Conservation (phyloP, 371 early-diverging fungal species). For the Apophysomyces sp. region DNA sequence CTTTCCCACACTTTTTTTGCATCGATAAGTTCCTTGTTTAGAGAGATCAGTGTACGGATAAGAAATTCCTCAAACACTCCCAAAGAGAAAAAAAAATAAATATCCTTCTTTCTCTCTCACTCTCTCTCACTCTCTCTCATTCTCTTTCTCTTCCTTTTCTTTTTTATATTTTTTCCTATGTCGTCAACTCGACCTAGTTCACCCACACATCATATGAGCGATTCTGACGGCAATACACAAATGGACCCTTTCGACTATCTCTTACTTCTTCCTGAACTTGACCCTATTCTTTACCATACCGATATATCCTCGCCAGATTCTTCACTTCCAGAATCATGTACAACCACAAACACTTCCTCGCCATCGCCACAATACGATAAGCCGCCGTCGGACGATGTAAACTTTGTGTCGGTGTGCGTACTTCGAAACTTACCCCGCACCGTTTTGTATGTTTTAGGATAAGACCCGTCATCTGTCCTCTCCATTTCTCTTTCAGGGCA, state of each 20-base stretch:
- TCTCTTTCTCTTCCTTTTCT: background rate
- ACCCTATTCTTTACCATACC: background rate
- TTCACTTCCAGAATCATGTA: background rate
- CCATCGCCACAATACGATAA: background rate
- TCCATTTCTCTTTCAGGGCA: background rate
- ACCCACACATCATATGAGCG: background rate
- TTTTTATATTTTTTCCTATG: background rate
- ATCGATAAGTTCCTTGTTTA: constrained; percentile 1
- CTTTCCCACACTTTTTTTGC: constrained; percentile 1
- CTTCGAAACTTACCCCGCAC: constrained; percentile 2
- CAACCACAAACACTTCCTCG: background rate
- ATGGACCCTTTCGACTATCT: constrained; percentile 5
- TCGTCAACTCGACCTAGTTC: background rate
- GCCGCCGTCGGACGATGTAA: background rate
- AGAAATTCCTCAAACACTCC: background rate
- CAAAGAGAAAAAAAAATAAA: background rate
- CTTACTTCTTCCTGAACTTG: constrained; percentile 3
- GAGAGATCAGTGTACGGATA: constrained; percentile 2
- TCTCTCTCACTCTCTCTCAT: background rate
- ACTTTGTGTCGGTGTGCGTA: background rate
- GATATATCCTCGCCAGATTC: background rate
- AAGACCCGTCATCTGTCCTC: background rate
- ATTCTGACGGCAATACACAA: background rate
- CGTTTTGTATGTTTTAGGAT: constrained; percentile 3
- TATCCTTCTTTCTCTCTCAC: background rate